Evolutionary conservation across 176 grass and related monocot genomes (phyloP), one percentile per base, ranked within the genome.

Genomic region (Eragrostis nindensis): DNA sequence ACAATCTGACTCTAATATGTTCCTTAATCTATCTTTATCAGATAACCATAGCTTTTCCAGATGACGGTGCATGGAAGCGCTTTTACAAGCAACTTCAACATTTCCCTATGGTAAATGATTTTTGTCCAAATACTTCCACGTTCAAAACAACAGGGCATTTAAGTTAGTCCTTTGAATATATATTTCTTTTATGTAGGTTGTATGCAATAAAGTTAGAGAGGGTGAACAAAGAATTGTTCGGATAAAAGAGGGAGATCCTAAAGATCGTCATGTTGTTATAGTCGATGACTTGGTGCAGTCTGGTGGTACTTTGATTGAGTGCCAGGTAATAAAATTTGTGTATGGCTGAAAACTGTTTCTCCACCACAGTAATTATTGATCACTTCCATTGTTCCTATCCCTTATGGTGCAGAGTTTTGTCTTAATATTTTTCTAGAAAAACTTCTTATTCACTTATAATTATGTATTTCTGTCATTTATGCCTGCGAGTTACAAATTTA

Each of bases 11-110:
- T 74, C 78, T 92, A 70, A 89, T 65, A 27, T 14, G 21, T 6
- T 63, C 15, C 12, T 86, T 44, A 46, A 61, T 84, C 61, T 66
- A 66, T 66, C 55, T 73, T 80, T 83, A 19, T 83, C 76, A 99
- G 92, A 95, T 99, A 88, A 81, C 92, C 19, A 99, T 99, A 74
- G 96, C 96, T 83, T 99, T 99, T 71, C 96, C 96, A 73, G 96
- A 99, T 81, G 96, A 99, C 0, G 92, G 96, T 13, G 83, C 96
- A 81, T 99, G 92, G 92, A 99, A 99, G 67, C 77, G 96, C 29
- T 99, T 99, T 83, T 88, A 99, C 75, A 99, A 95, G 88, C 92
- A 89, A 91, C 84, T 99, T 79, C 88, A 92, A 84, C 90, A 99
- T 91, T 99, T 93, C 76, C 96, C 96, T 71, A 92, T 95, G 92